phyloP scores from a whole-genome alignment of 768 basidiomycete species.

The Naganishia friedmannii region DNA sequence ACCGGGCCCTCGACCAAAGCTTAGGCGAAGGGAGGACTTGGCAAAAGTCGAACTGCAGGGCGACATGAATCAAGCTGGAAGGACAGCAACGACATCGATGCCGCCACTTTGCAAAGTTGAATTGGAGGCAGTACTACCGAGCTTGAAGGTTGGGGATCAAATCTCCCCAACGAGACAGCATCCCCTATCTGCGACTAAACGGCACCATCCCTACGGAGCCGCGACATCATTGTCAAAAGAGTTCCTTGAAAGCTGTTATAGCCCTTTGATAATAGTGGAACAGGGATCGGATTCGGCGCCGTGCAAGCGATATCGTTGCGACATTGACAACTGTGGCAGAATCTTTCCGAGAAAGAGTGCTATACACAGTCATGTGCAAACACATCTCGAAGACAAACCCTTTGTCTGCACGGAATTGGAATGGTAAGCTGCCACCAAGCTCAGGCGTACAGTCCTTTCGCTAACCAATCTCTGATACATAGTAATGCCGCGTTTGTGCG shows the following conservation, averaged over 20 bases:
- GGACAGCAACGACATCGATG: not conserved
- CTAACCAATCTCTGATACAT: not conserved
- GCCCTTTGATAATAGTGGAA: slow-evolving; percentile 35
- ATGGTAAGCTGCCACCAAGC: slow-evolving; percentile 48
- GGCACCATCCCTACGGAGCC: slow-evolving; percentile 28
- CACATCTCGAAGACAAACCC: slow-evolving; percentile 56
- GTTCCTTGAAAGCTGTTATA: slow-evolving; percentile 51
- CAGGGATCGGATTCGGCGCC: slow-evolving; percentile 33
- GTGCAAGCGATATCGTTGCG: slow-evolving; percentile 47
- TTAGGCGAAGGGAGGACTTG: slow-evolving; percentile 33
- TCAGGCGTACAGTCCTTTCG: not conserved
- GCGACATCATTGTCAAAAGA: slow-evolving; percentile 35
- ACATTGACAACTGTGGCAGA: slow-evolving; percentile 49
- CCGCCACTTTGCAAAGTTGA: not conserved
- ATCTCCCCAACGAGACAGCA: not conserved
- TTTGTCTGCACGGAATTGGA: slow-evolving; percentile 51
- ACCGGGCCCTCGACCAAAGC: slow-evolving; percentile 52
- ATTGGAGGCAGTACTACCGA: not conserved
- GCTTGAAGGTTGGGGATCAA: not conserved
- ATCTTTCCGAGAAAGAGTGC: slow-evolving; percentile 51
- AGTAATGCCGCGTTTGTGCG: slow-evolving; percentile 55
- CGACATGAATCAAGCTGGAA: not conserved
- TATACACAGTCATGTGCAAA: slow-evolving; percentile 55
- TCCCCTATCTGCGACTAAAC: not conserved
- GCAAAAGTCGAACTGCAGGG: not conserved